phyloP scores from a whole-genome alignment of 495 filamentous ascomycete genomes.

The Penicillium alfredii region DNA sequence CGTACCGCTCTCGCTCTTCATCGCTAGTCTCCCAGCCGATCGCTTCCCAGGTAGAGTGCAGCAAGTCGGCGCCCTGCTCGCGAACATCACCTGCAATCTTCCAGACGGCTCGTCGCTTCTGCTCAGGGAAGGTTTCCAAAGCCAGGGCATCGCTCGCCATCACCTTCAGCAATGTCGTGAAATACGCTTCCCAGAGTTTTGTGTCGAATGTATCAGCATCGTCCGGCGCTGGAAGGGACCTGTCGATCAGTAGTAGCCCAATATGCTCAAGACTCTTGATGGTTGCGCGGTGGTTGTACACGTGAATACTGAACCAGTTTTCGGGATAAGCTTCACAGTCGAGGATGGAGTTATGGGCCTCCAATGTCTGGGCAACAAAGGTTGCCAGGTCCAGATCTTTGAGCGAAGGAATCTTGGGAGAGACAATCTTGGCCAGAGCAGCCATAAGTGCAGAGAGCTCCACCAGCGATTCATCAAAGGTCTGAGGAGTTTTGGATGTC shows the following conservation, averaged over 20 bases:
- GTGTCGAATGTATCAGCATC: constrained; percentile 92
- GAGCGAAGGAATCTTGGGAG: constrained; percentile 47
- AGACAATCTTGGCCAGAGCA: constrained; percentile 64
- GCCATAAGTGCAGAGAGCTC: constrained; percentile 86
- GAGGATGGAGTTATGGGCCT: constrained; percentile 83
- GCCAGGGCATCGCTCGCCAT: constrained; percentile 84
- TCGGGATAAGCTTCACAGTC: constrained; percentile 85
- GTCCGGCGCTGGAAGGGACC: constrained; percentile 77
- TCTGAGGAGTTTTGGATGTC: constrained; percentile 50
- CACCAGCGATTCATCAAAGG: constrained; percentile 83
- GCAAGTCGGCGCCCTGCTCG: constrained; percentile 79
- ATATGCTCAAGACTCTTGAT: constrained; percentile 85
- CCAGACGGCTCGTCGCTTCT: constrained; percentile 94
- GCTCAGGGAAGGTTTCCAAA: constrained; percentile 93
- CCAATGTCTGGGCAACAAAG: constrained; percentile 62
- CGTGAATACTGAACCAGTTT: constrained; percentile 86
- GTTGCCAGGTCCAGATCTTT: constrained; percentile 69
- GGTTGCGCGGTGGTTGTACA: constrained; percentile 89
- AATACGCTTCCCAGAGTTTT: constrained; percentile 89
- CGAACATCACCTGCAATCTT: constrained; percentile 97
- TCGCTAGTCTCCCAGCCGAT: constrained; percentile 91
- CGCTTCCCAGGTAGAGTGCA: constrained; percentile 84
- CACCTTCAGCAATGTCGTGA: constrained; percentile 80
- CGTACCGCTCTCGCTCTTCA: constrained; percentile 69
- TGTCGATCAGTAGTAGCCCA: constrained; percentile 66